phyloP scores from a whole-genome alignment of 805 yeast genomes.

The Candida adriatica region DNA sequence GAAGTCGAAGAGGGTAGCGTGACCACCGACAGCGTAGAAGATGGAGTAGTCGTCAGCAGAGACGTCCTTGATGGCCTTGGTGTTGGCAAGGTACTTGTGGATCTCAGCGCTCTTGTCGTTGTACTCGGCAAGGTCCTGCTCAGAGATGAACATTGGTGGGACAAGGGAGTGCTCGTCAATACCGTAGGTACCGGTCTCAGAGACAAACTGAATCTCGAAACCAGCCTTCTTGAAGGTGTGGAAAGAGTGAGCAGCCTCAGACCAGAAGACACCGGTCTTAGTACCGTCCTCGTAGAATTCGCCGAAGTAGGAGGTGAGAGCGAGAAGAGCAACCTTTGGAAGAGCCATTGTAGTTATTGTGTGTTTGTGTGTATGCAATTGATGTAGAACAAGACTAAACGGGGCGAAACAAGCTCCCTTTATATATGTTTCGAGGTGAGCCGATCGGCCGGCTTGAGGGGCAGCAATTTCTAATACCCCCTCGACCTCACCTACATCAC shows the following conservation, averaged over 20 bases:
- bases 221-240: constrained; percentile 40
- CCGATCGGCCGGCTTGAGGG: too few species aligned
- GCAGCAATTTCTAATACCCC: too few species aligned
- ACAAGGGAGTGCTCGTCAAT: constrained; percentile 48
- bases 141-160: constrained; percentile 31
- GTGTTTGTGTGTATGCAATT: too few species aligned
- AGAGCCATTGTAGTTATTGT: constrained; percentile 14
- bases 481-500: too few species aligned
- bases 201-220: constrained; percentile 46
- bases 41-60: constrained; percentile 43
- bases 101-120: constrained; percentile 35
- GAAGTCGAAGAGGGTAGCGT: constrained; percentile 53
- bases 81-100: constrained; percentile 29
- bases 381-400: too few species aligned
- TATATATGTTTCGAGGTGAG: too few species aligned
- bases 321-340: constrained; percentile 34
- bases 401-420: too few species aligned
- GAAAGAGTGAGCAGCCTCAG: constrained; percentile 57
- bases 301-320: constrained; percentile 35
- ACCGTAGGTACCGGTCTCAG: constrained; percentile 54
- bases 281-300: constrained; percentile 50
- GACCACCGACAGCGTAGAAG: constrained; percentile 63
- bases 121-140: constrained; percentile 35
- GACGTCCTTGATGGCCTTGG: constrained; percentile 43
- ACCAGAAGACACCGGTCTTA: constrained; percentile 54